Conservation (phyloP, 306 rosid species). For the Cicer yamashitae region DNA sequence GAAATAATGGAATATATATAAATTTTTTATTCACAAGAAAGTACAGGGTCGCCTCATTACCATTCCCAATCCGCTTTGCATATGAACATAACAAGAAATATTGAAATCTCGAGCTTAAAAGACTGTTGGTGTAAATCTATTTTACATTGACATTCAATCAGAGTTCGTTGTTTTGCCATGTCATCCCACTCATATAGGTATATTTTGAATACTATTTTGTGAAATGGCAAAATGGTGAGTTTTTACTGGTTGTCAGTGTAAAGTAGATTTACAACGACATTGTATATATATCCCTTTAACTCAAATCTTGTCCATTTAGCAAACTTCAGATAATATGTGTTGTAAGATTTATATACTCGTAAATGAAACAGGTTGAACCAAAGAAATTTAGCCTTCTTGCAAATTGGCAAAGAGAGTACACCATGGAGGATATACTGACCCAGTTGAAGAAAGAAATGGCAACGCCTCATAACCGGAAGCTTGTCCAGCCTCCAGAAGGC, state of each 20-base stretch:
- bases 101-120: too few species aligned
- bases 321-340: slow-evolving; percentile 1
- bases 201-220: too few species aligned
- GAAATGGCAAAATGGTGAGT: too few species aligned
- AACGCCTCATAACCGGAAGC: slow-evolving; percentile 91
- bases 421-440: slow-evolving; percentile 97
- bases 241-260: too few species aligned
- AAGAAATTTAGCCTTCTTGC: slow-evolving; percentile 94
- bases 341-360: slow-evolving; percentile 23
- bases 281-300: too few species aligned
- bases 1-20: neutral
- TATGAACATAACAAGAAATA: neutral
- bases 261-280: too few species aligned
- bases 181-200: too few species aligned
- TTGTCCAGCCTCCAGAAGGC: slow-evolving; percentile 99
- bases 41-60: neutral
- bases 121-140: too few species aligned
- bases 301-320: neutral
- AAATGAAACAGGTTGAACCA: slow-evolving; percentile 79
- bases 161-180: too few species aligned
- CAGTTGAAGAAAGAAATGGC: slow-evolving; percentile 99
- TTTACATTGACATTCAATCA: too few species aligned
- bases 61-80: slow-evolving; percentile 15
- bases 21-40: neutral
- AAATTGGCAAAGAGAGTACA: slow-evolving; percentile 98